phyloP scores from a whole-genome alignment of 1,284 basidiomycete species.

The Stereum hirsutum region DNA sequence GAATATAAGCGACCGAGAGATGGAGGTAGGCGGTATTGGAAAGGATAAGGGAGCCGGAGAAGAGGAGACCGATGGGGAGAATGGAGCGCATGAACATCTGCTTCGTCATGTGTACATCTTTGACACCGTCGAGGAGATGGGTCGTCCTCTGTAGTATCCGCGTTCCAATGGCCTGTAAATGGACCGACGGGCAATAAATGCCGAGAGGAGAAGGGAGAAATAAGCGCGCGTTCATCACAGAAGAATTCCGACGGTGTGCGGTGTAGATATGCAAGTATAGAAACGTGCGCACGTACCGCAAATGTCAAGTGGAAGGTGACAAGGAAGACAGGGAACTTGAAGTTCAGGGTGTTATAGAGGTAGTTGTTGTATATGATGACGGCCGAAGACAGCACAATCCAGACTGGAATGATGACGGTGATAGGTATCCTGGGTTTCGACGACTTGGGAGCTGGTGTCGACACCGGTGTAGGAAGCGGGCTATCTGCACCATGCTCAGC shows the following conservation, averaged over 20 bases:
- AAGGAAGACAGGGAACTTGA: conserved; percentile 82
- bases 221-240: too few relatives aligned
- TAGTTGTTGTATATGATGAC: conserved; percentile 99
- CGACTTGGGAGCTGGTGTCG: conserved; percentile 29
- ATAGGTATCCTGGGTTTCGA: conserved; percentile 45
- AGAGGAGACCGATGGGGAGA: conserved; percentile 88
- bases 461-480: conserved; percentile 42
- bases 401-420: conserved; percentile 70
- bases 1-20: conserved; percentile 88
- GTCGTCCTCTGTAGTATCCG: conserved; percentile 87
- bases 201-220: too few relatives aligned
- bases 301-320: conserved; percentile 85
- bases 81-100: conserved; percentile 84
- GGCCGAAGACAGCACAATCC: conserved; percentile 84
- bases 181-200: too few relatives aligned
- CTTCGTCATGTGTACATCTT: conserved; percentile 80
- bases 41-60: conserved; percentile 86
- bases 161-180: conserved; percentile 78
- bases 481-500: conserved; percentile 13
- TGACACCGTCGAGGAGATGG: conserved; percentile 78
- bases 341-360: conserved; percentile 76
- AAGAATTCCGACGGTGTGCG: too few relatives aligned
- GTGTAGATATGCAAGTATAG: too few relatives aligned
- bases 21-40: conserved; percentile 94
- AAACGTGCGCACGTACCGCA: conserved; percentile 63